Base-by-base conservation (phyloP, 441 rosid species). In the Pelargonium myrrhifolium region DNA sequence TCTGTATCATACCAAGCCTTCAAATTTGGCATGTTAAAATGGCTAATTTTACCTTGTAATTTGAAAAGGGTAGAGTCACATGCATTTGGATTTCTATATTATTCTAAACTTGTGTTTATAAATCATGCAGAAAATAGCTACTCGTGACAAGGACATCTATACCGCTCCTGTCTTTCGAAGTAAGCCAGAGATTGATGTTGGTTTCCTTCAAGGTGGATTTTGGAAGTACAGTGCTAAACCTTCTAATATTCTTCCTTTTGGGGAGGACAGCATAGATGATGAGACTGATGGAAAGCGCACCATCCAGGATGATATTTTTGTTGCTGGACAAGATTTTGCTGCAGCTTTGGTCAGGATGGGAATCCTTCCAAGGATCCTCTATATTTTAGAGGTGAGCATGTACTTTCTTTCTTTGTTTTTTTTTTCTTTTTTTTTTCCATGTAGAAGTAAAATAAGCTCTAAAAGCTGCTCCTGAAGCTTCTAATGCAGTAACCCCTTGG, bases 311-410 rank as follows among this genome's bases (percentile, higher is more conserved):
- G 97, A 93, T 79, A 75, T 90, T 74, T 72, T 81, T 77, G 81
- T 93, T 72, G 95, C 94, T 26, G 82, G 90, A 74, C 98, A 90
- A 84, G 98, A 93, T 81, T 87, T 90, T 82, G 91, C 84, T 65
- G 97, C 96, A 26, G 98, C 96, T 70, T 82, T 93, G 62, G 88
- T 90, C 71, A 82, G 94, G 80, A 93, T 93, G 98, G 98, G 87
- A 68, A 82, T 90, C 70, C 84, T 93, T 72, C 82, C 83, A 58
- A 87, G 91, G 79, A 77, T 93, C 72, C 77, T 76, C 59, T 92
- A 78, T 80, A 79, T 90, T 65, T 79, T 90, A 80, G 92, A 89
- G 92, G 98, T 90, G 70, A 79, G 83, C 62, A 10, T 65, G 68
- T 31, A 31, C 37, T 10, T 65, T 26, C 61, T 68, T 39, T 11